Percentiles rank a stretch among this genome's conserved stretches.
Evolutionary conservation across 352 stramenopile species (phyloP).

Genomic region (Globisporangium cystogenes): DNA sequence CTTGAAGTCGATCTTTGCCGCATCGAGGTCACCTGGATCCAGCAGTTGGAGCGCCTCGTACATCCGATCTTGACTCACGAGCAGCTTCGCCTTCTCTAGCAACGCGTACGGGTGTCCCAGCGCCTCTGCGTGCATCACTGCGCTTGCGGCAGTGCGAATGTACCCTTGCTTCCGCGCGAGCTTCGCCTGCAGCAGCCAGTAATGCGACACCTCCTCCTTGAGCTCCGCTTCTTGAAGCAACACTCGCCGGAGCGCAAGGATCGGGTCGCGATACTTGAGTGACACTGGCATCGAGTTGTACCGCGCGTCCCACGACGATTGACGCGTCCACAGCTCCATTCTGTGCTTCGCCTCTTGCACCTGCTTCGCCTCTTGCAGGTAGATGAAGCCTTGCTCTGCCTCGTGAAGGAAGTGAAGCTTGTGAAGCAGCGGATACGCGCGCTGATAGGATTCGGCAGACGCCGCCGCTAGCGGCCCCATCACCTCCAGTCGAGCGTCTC

Average conservation of each 20-base stretch:
- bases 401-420: conserved; percentile 78
- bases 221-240: conserved; percentile 69
- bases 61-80: conserved; percentile 78
- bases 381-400: conserved; percentile 65
- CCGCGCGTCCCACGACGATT: conserved; percentile 63
- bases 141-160: conserved; percentile 71
- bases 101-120: conserved; percentile 68
- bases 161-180: conserved; percentile 81
- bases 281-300: conserved; percentile 71
- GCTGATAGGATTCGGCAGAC: conserved; percentile 71
- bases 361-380: conserved; percentile 20
- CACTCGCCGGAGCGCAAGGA: conserved; percentile 75
- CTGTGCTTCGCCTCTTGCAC: conserved; percentile 11
- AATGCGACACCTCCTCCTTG: conserved; percentile 59
- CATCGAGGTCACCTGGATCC: conserved; percentile 76
- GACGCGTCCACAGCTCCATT: conserved; percentile 40
- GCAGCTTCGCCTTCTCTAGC: conserved; percentile 76
- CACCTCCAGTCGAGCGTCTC: conserved; percentile 56
- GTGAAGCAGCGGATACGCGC: conserved; percentile 67
- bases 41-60: conserved; percentile 83
- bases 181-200: conserved; percentile 83
- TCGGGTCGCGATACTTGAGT: conserved; percentile 78
- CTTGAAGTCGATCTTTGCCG: conserved; percentile 65
- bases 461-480: conserved; percentile 68
- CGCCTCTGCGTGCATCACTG: conserved; percentile 80